Percentiles rank a stretch among this genome's conserved stretches.
phyloP scores from a whole-genome alignment of 2,329 filamentous ascomycete species.

The Trichoderma sp. region DNA sequence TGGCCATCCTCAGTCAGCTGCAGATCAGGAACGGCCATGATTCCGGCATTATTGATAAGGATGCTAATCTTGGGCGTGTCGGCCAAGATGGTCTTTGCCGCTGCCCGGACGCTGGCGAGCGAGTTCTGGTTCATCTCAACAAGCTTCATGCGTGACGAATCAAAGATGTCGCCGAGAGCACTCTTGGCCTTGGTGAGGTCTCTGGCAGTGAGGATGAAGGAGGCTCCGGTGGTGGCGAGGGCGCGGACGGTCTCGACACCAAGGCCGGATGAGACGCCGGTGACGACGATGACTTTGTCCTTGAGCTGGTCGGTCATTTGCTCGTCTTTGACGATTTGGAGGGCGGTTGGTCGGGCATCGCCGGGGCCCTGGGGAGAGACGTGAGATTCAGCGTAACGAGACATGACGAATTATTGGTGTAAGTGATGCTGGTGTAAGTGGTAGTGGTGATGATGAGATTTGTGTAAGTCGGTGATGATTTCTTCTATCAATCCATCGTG shows the following conservation, averaged over 20 bases:
- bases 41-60: conserved; percentile 43
- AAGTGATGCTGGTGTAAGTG: not conserved
- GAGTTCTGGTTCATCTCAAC: conserved; percentile 22
- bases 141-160: conserved; percentile 11
- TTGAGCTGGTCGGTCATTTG: conserved; percentile 25
- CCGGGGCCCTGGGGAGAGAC: conserved; percentile 27
- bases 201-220: conserved; percentile 36
- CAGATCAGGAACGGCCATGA: conserved; percentile 33
- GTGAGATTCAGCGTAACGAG: conserved; percentile 24
- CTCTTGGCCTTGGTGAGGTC: conserved; percentile 33
- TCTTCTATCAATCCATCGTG: not conserved
- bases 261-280: conserved; percentile 37
- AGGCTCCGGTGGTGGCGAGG: conserved; percentile 36
- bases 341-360: conserved; percentile 33
- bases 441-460: not conserved
- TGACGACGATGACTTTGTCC: conserved; percentile 38
- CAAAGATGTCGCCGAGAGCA: conserved; percentile 26
- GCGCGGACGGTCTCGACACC: conserved; percentile 40
- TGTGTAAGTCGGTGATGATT: not conserved
- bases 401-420: not conserved
- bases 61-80: conserved; percentile 37
- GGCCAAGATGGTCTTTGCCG: conserved; percentile 32
- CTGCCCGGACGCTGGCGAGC: conserved; percentile 24
- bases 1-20: conserved; percentile 24
- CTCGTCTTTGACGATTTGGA: conserved; percentile 35